Evolutionary conservation across 176 grass and related monocot species (phyloP).

Genomic region (Avena sativa): DNA sequence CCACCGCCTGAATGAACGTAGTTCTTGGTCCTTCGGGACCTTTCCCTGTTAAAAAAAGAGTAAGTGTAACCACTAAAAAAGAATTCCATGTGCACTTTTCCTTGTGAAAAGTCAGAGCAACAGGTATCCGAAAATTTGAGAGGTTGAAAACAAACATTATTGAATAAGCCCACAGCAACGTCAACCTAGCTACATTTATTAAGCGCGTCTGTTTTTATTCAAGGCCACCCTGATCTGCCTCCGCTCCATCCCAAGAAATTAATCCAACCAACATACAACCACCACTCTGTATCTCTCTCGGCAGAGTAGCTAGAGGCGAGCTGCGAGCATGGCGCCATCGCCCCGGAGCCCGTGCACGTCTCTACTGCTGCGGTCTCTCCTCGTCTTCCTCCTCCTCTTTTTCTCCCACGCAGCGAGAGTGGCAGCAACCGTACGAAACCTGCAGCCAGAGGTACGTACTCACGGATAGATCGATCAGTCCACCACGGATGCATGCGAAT

Average conservation of each 20-base stretch:
- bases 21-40: no score
- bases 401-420: background rate
- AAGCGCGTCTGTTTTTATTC: background rate
- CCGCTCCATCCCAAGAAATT: background rate
- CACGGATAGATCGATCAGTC: background rate
- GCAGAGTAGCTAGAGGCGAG: background rate
- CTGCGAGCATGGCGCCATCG: conserved; percentile 6
- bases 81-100: background rate
- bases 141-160: background rate
- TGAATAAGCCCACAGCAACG: background rate
- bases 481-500: background rate
- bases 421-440: background rate
- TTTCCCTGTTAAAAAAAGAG: no score
- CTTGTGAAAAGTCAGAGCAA: background rate
- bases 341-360: background rate
- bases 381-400: background rate
- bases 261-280: conserved; percentile 13
- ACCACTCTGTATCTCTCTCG: background rate
- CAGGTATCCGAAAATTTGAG: background rate
- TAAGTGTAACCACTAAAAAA: background rate
- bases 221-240: background rate
- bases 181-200: conserved; percentile 17
- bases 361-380: background rate
- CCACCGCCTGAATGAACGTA: no score
- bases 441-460: background rate